Conservation (phyloP, 1,284 basidiomycete species). For the Gymnopus androsaceus region DNA sequence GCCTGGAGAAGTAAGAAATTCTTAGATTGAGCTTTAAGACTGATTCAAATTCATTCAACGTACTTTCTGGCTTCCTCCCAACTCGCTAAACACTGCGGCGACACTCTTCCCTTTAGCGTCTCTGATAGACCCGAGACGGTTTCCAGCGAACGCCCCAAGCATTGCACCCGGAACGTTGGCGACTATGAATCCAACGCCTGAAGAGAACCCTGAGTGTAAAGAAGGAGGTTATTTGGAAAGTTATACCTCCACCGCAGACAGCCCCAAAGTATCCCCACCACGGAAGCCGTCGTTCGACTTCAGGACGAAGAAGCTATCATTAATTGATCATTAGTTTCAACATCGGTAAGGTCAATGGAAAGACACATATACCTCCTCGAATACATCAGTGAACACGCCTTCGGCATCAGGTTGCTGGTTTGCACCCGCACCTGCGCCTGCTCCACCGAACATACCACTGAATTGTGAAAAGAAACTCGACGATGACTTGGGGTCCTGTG, state of each 20-base stretch:
- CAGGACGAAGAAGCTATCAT: constrained; percentile 71
- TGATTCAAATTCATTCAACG: background rate
- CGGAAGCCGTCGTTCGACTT: constrained; percentile 67
- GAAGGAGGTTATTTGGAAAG: constrained; percentile 76
- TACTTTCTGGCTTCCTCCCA: constrained; percentile 63
- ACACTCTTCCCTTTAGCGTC: constrained; percentile 94
- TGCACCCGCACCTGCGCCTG: constrained; percentile 31
- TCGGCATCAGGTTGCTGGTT: constrained; percentile 70
- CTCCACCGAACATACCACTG: constrained; percentile 61
- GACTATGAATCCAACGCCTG: constrained; percentile 82
- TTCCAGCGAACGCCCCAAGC: constrained; percentile 81
- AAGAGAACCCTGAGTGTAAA: constrained; percentile 67
- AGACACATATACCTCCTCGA: constrained; percentile 71
- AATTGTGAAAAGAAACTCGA: constrained; percentile 81
- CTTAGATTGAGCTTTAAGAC: background rate
- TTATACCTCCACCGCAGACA: constrained; percentile 54
- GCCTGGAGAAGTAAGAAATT: constrained; percentile 40
- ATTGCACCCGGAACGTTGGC: constrained; percentile 85
- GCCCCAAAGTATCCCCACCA: constrained; percentile 83
- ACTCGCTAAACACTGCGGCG: constrained; percentile 83
- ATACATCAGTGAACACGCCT: constrained; percentile 84
- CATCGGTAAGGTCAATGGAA: too few relatives aligned
- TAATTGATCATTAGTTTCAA: too few relatives aligned
- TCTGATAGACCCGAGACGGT: constrained; percentile 82
- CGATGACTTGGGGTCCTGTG: constrained; percentile 66